phyloP scores from a whole-genome alignment of 306 rosid species.

The Lotus japonicus region DNA sequence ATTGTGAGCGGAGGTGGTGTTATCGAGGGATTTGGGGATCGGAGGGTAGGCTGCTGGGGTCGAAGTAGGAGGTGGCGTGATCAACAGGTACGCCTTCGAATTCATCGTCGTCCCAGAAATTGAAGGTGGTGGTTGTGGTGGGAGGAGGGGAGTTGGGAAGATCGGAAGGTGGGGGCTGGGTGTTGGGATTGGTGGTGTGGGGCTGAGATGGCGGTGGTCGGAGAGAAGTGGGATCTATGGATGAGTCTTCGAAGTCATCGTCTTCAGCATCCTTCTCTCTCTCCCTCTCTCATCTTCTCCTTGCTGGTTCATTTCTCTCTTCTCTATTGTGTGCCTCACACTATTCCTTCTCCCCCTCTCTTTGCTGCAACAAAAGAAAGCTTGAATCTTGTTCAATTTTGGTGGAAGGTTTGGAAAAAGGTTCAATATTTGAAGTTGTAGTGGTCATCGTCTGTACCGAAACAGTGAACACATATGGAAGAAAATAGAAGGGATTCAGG shows the following conservation, averaged over 20 bases:
- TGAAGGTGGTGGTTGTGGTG: slow-evolving; percentile 59
- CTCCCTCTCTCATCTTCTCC: too few species aligned
- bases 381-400: too few species aligned
- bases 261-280: slow-evolving; percentile 69
- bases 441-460: too few species aligned
- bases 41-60: slow-evolving; percentile 6
- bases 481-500: too few species aligned
- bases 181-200: slow-evolving; percentile 36
- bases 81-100: slow-evolving; percentile 79
- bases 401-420: too few species aligned
- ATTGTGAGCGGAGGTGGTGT: neutral
- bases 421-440: too few species aligned
- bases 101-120: slow-evolving; percentile 93
- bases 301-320: too few species aligned
- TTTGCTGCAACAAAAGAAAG: too few species aligned
- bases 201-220: slow-evolving; percentile 59
- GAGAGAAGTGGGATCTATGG: slow-evolving; percentile 41
- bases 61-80: too few species aligned
- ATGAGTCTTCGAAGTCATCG: slow-evolving; percentile 43
- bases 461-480: too few species aligned
- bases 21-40: slow-evolving; percentile 26
- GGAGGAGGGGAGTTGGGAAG: slow-evolving; percentile 44
- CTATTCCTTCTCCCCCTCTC: too few species aligned
- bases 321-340: too few species aligned
- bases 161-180: slow-evolving; percentile 31